phyloP scores from a whole-genome alignment of 1,284 basidiomycete species.

The Crocinoboletus sp. region DNA sequence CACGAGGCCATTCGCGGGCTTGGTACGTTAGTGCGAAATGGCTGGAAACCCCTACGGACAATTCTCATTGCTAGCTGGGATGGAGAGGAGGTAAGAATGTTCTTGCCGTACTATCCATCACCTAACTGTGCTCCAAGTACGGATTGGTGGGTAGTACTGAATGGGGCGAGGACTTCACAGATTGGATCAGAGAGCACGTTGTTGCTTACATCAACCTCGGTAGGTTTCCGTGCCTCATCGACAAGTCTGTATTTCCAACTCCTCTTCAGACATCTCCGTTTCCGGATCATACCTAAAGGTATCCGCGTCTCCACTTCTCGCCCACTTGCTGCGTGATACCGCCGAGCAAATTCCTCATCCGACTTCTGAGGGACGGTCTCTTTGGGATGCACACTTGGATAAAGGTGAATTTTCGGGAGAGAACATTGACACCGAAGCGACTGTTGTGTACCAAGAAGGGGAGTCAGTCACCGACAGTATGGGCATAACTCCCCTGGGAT shows the following conservation, averaged over 20 bases:
- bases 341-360: conserved; percentile 60
- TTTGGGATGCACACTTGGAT: conserved; percentile 51
- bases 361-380: conserved; percentile 32
- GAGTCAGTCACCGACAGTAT: conserved; percentile 21
- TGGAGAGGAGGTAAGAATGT: conserved; percentile 61
- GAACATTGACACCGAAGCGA: conserved; percentile 30
- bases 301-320: conserved; percentile 62
- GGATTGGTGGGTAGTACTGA: conserved; percentile 79
- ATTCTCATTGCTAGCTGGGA: conserved; percentile 77
- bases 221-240: conserved; percentile 25
- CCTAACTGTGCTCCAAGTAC: conserved; percentile 40
- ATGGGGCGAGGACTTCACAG: conserved; percentile 76
- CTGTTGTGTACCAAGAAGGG: conserved; percentile 23
- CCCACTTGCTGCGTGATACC: conserved; percentile 55
- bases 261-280: conserved; percentile 51
- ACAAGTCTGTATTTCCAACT: conserved; percentile 5
- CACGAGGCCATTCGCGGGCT: conserved; percentile 73
- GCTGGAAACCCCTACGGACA: conserved; percentile 80
- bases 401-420: conserved; percentile 38
- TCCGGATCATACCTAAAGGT: conserved; percentile 55
- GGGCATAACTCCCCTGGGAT: conserved; percentile 43
- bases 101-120: neutral
- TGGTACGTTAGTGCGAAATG: conserved; percentile 56
- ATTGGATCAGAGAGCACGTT: conserved; percentile 65
- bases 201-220: conserved; percentile 78